Evolutionary conservation across 202 grass and related monocot species (phyloP).

Genomic region (Schoenoplectus triqueter): DNA sequence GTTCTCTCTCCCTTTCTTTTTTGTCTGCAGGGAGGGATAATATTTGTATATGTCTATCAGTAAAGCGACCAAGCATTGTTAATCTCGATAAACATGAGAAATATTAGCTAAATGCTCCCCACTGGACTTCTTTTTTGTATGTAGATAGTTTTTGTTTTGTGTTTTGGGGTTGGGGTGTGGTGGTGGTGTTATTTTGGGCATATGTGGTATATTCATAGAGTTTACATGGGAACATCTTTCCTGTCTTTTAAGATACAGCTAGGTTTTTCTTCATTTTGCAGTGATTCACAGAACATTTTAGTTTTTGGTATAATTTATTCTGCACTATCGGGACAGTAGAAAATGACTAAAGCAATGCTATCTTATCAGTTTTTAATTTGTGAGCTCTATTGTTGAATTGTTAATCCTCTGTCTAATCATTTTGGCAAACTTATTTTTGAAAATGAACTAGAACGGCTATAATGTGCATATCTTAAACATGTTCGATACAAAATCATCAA

Average conservation of each 20-base stretch:
- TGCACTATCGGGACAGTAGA: not conserved
- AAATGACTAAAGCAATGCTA: not conserved
- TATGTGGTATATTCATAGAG: not conserved
- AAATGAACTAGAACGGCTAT: conserved; percentile 16
- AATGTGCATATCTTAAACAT: not conserved
- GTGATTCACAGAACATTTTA: too few species aligned
- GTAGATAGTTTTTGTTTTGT: too few species aligned
- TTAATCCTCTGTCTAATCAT: not conserved
- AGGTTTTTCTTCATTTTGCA: not conserved
- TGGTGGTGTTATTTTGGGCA: not conserved
- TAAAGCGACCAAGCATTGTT: not conserved
- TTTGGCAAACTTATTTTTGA: not conserved
- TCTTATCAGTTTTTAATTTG: not conserved
- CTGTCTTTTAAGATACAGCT: not conserved
- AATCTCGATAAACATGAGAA: not conserved
- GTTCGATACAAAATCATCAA: conserved; percentile 1
- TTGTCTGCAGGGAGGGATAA: not conserved
- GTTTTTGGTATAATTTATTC: not conserved
- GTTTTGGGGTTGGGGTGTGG: not conserved
- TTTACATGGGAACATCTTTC: not conserved
- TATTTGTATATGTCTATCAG: conserved; percentile 25
- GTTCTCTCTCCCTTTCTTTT: conserved; percentile 34
- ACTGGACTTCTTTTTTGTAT: not conserved
- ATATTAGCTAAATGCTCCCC: conserved; percentile 4
- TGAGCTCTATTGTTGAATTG: not conserved